Evolutionary conservation across 345 rosid species (phyloP).

Genomic region (Brassica carinata): DNA sequence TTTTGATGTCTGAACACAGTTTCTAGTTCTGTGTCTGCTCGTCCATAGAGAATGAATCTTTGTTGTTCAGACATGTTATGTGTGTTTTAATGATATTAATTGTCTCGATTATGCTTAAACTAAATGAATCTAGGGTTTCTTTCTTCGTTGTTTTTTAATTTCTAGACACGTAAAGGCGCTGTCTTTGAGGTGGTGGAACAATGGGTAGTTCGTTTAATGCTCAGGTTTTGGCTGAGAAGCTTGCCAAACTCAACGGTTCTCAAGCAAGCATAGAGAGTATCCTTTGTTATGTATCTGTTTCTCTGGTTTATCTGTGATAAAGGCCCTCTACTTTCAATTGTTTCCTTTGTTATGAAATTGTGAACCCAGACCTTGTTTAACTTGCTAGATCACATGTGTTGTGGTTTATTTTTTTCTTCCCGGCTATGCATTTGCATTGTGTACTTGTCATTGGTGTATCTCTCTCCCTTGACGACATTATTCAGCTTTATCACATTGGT

Average conservation of each 20-base stretch:
- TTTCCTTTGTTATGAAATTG: neutral
- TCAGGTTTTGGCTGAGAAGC: slow-evolving; percentile 87
- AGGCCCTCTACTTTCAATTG: slow-evolving; percentile 17
- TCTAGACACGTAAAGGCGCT: slow-evolving; percentile 23
- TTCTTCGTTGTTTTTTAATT: slow-evolving; percentile 31
- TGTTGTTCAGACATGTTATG: neutral
- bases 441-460: neutral
- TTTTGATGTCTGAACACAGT: slow-evolving; percentile 6
- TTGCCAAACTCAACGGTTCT: slow-evolving; percentile 81
- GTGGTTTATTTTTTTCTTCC: neutral
- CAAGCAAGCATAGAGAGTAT: slow-evolving; percentile 99
- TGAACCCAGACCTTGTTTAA: neutral
- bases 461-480: slow-evolving; percentile 27
- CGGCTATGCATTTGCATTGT: neutral
- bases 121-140: slow-evolving; percentile 7
- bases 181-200: slow-evolving; percentile 23
- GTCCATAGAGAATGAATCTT: neutral
- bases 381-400: neutral
- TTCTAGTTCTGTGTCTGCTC: neutral
- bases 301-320: neutral
- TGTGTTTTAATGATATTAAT: neutral
- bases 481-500: slow-evolving; percentile 95
- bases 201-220: slow-evolving; percentile 94
- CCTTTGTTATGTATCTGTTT: slow-evolving; percentile 43
- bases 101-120: slow-evolving; percentile 2